phyloP scores from a whole-genome alignment of 176 grass and related monocot genomes.

The Neostapfia colusana region DNA sequence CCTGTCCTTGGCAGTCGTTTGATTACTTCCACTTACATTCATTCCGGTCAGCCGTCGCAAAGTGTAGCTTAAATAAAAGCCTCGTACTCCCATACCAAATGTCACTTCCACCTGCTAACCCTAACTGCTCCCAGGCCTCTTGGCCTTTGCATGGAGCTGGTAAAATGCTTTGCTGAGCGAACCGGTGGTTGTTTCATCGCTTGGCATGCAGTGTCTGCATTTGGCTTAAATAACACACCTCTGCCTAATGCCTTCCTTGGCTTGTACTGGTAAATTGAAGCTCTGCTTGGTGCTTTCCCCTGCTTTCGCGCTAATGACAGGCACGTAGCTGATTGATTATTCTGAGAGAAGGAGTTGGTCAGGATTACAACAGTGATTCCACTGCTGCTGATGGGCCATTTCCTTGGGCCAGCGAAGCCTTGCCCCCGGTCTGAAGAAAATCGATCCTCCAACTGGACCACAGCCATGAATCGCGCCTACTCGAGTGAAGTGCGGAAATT shows the following conservation, averaged over 20 bases:
- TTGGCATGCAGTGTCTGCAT: background rate
- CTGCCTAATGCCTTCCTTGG: constrained; percentile 48
- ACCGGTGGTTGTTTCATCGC: constrained; percentile 18
- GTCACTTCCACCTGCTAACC: constrained; percentile 15
- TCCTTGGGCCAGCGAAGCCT: constrained; percentile 20
- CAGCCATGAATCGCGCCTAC: constrained; percentile 4
- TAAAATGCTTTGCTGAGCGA: constrained; percentile 12
- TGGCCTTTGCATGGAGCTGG: constrained; percentile 5
- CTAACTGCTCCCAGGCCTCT: background rate
- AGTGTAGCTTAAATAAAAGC: background rate
- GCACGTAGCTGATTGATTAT: constrained; percentile 1
- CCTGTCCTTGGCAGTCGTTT: constrained; percentile 28
- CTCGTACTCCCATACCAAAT: constrained; percentile 30
- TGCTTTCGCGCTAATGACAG: constrained; percentile 40
- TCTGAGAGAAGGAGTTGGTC: constrained; percentile 30
- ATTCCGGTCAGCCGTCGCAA: constrained; percentile 22
- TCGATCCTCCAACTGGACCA: constrained; percentile 32
- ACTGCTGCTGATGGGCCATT: constrained; percentile 22
- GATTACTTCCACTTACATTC: constrained; percentile 34
- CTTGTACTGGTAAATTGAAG: constrained; percentile 19
- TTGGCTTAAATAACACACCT: constrained; percentile 1
- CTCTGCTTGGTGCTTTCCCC: constrained; percentile 34
- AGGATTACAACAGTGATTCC: background rate
- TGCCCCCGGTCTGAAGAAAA: background rate
- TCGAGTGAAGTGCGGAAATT: constrained; percentile 29